Percentiles rank a stretch among this genome's conserved stretches.
Conservation (phyloP, 352 stramenopile genomes). For the Aphanomyces euteiches region DNA sequence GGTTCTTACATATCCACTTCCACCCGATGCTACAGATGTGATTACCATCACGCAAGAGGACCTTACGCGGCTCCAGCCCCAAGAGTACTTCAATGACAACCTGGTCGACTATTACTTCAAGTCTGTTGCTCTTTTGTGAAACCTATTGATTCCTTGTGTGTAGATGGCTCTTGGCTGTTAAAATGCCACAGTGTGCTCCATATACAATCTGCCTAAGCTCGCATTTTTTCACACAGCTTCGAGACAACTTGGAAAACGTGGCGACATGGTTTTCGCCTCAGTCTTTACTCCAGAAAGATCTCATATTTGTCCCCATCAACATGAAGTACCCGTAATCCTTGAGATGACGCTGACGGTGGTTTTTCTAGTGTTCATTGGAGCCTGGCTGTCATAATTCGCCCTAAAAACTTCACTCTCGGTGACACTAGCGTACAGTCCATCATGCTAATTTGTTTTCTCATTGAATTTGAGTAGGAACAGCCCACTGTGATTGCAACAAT, state of each 20-base stretch:
- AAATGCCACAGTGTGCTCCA: slow-evolving; percentile 46
- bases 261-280: slow-evolving; percentile 62
- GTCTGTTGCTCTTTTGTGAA: slow-evolving; percentile 39
- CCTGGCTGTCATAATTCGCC: slow-evolving; percentile 74
- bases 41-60: slow-evolving; percentile 70
- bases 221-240: slow-evolving; percentile 69
- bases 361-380: slow-evolving; percentile 72
- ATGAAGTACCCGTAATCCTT: slow-evolving; percentile 47
- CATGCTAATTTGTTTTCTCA: neutral
- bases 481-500: slow-evolving; percentile 29
- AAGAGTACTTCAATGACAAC: slow-evolving; percentile 89
- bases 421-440: neutral
- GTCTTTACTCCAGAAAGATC: slow-evolving; percentile 62
- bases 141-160: slow-evolving; percentile 36
- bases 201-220: slow-evolving; percentile 76
- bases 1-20: slow-evolving; percentile 65
- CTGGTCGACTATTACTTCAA: slow-evolving; percentile 92
- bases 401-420: slow-evolving; percentile 37
- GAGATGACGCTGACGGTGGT: too few species aligned
- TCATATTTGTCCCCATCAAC: slow-evolving; percentile 87
- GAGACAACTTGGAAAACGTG: slow-evolving; percentile 68
- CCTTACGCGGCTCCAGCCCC: slow-evolving; percentile 52
- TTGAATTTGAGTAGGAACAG: slow-evolving; percentile 35
- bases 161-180: slow-evolving; percentile 53
- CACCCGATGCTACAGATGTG: slow-evolving; percentile 64